These are phyloP conservation scores for Apophysomyces ossiformis DNA, from an alignment of 371 early-diverging fungal genomes.

Conservation along the genomic window DNA sequence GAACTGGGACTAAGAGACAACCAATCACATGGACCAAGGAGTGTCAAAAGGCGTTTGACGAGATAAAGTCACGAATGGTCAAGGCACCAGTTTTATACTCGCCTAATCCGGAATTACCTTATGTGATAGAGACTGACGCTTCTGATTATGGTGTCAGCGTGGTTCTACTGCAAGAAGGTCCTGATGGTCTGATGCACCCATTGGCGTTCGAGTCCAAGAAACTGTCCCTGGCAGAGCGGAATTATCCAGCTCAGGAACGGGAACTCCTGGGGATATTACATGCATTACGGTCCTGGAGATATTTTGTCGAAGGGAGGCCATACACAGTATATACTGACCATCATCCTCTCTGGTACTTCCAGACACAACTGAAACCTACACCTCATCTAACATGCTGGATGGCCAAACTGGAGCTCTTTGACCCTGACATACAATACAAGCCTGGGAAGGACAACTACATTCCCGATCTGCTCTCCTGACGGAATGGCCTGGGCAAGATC, in stretches of 20 bases:
- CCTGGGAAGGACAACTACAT: too few relatives aligned
- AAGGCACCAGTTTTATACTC: background rate
- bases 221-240: constrained; percentile 23
- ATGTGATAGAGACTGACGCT: too few relatives aligned
- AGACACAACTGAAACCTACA: background rate
- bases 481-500: background rate
- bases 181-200: too few relatives aligned
- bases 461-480: constrained; percentile 14
- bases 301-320: constrained; percentile 12
- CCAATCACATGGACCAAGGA: background rate
- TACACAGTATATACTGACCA: constrained; percentile 33
- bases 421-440: too few relatives aligned
- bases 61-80: background rate
- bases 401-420: background rate
- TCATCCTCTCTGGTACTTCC: too few relatives aligned
- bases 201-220: constrained; percentile 19
- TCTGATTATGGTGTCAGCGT: too few relatives aligned
- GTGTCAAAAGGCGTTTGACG: background rate
- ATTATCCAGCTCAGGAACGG: constrained; percentile 29
- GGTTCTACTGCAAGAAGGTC: too few relatives aligned
- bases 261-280: constrained; percentile 31
- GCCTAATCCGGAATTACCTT: too few relatives aligned
- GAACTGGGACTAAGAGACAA: too few relatives aligned
- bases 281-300: constrained; percentile 21
- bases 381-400: constrained; percentile 33